Evolutionary conservation across 805 yeast genomes (phyloP), one percentile per base, ranked within the genome.

Genomic region (Torulaspora quercuum): DNA sequence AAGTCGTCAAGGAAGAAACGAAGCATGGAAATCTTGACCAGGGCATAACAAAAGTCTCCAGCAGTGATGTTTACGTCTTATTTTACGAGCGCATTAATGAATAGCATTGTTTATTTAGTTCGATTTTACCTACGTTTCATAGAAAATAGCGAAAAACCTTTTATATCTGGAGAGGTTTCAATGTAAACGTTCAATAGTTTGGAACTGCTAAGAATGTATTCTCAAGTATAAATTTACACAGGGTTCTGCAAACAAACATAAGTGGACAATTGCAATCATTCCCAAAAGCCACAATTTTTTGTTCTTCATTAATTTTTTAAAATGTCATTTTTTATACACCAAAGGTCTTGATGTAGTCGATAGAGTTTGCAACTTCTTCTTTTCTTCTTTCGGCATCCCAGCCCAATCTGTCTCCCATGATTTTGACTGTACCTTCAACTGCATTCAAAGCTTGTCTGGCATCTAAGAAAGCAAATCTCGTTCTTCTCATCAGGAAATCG

Each of bases 401-500:
- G 31, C 74, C 65, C 45, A 83, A 71, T 61, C 84, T 92, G 35
- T 75, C 69, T 49, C 79, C 88, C 92, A 89, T 83, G 46, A 86
- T 73, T 50, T 83, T 82, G 34, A 84, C 88, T 24, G 90, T 95
- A 45, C 81, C 82, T 45, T 87, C 94, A 39, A 89, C 79, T 10
- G 94, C 83, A 34, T 67, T 70, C 46, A 79, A 66, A 9, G 97
- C 95, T 47, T 82, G 87, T 61, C 78, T 78, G 26, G 92, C 85
- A 65, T 89, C 89, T 59, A 89, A 71, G 69, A 88, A 90, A 3
- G 95, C 95, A 59, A 86, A 78, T 65, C 97, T 79, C 36, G 90
- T 80, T 72, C 97, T 82, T 72, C 97, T 82, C 39, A 95, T 86
- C 48, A 89, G 70, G 71, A 89, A 87, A 64, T 89, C 97, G 39